Base-by-base conservation (phyloP, 331 rosid species). In the Erythrophleum ivorense region DNA sequence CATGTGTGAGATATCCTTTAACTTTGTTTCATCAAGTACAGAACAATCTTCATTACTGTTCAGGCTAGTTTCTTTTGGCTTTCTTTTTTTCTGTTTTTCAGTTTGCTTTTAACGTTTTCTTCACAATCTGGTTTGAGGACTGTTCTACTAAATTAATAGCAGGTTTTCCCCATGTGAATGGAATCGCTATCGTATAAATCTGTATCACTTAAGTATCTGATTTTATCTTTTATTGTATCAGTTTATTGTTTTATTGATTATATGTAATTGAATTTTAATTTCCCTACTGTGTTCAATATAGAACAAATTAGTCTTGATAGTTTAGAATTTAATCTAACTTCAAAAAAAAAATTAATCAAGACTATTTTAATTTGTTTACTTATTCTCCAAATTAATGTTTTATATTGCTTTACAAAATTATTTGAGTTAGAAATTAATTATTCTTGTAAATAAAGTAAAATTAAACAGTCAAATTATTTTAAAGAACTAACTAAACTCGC, bases 1-100 rank as follows among this genome's bases (percentile, higher is more conserved):
- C 36, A 19, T 68, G 18, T 68, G 36, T 43, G 34, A 4, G 36
- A 45, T 46, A 43, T 7, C 80, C 14, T 73, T 68, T 75, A 59
- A 40, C 57, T 69, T 58, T 57, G 73, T 54, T 70, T 34, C 57
- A 36, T 21, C 74, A 41, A 72, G 81, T 81, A 85, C 70, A 81
- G 60, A 80, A 49, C 13, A 58, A 71, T 29, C 65, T 67, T 81
- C 29, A 40, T 60, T 57, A 49, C 10, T 78, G 55, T 81, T 36
- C 46, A 48, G 41, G 19, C 36, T 69, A 7, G 21, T 80, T 18
- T 53, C 24, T 6, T 66, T 57, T 34, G 7, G 4, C 12, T 5
- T 69, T 36, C 14, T 66, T 8, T 12, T 24, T 8, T 59, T n/a
- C n/a, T 76, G 57, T 24, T 0, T 54, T 16, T 34, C 9, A 34